Evolutionary conservation across 2,329 filamentous ascomycete species (phyloP), one percentile per base, ranked within the genome.

Genomic region (Colletotrichum sansevieriae): DNA sequence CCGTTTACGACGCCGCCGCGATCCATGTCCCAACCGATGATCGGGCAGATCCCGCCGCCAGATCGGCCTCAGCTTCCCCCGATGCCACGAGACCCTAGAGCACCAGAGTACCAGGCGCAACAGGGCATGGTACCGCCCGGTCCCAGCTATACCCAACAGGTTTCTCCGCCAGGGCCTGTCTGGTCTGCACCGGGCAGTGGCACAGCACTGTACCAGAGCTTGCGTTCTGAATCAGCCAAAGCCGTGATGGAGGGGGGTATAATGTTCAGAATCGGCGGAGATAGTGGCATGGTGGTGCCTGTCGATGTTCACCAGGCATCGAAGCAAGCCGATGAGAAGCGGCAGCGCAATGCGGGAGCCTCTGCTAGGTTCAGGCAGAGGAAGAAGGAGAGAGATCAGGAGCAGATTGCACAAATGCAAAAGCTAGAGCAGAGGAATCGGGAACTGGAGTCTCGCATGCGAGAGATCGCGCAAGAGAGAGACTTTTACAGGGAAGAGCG

Each of bases 271-370:
- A 65, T 71, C 15, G 58, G 54, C 75, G 73, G 82, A 79, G 46
- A 76, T 79, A 35, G 52, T 20, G 58, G 61, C 13, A 85, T 88
- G 47, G 79, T 84, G 10, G 88, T 95, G 56, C 90, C 91, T 13
- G 89, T 95, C 10, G 93, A 97, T 76, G 89, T 92, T 49, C 91
- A 93, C 73, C 91, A 93, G 74, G 94, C 91, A 12, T 97, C 94
- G 12, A 91, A 90, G 72, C 89, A 93, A 74, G 92, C 93, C 44
- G 92, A 96, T 75, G 93, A 97, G 78, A 97, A 96, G 80, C 86
- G 94, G 64, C 91, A 92, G 77, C 88, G 93, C 59, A 97, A 97
- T 75, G 94, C 94, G 46, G 92, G 92, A 55, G 94, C 94, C 6
- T 97, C 93, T 65, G 93, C 93, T 55, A 87, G 94, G 68, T 96